Percentiles rank a stretch among this genome's conserved stretches.
phyloP scores from a whole-genome alignment of 148 eudicot species.

The Cornus suecica region DNA sequence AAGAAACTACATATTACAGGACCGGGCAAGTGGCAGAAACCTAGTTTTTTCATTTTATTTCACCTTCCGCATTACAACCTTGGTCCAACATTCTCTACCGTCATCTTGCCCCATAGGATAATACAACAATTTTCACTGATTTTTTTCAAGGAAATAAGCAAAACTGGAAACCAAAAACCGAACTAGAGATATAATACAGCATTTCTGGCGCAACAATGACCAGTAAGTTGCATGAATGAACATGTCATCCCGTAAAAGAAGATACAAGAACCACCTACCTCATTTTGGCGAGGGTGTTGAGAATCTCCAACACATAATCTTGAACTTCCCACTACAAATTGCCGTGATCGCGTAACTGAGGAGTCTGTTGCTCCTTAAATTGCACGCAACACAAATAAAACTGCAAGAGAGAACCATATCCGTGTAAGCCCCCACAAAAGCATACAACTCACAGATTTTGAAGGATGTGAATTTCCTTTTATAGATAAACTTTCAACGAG shows the following conservation, averaged over 20 bases:
- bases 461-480: not conserved
- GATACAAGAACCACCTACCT: not conserved
- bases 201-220: not conserved
- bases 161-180: not conserved
- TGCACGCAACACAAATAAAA: conserved; percentile 28
- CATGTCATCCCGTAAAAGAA: not conserved
- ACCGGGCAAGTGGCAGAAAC: conserved; percentile 1
- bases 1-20: not conserved
- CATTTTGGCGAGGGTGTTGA: not conserved
- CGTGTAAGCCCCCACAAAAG: not conserved
- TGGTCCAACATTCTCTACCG: not conserved
- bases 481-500: not conserved
- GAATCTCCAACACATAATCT: not conserved
- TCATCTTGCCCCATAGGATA: not conserved
- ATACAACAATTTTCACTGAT: not conserved
- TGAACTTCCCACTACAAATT: not conserved
- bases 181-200: not conserved
- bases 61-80: not conserved
- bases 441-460: not conserved
- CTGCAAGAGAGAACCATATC: conserved; percentile 31
- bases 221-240: not conserved
- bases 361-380: conserved; percentile 18
- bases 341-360: not conserved
- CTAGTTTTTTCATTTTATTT: not conserved
- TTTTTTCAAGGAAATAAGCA: not conserved